phyloP scores from a whole-genome alignment of 164 flowering plant species.

The Cinnamomum micranthum region DNA sequence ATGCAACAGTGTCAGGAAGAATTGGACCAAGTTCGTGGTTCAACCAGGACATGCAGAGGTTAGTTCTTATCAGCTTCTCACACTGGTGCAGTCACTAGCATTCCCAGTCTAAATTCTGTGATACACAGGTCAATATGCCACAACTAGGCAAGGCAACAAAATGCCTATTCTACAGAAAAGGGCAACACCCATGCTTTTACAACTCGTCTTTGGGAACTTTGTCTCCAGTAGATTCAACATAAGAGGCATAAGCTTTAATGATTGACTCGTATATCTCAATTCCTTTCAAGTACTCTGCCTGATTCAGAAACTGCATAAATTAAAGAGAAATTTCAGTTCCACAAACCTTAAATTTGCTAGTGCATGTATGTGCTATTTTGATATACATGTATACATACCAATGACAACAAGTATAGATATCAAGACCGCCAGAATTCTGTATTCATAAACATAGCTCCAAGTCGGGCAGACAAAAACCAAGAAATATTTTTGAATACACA shows the following conservation, averaged over 20 bases:
- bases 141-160: not conserved
- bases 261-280: conserved; percentile 74
- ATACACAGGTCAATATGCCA: not conserved
- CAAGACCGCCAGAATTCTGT: not conserved
- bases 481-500: not conserved
- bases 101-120: not conserved
- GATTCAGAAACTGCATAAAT: conserved; percentile 67
- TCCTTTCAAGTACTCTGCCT: conserved; percentile 86
- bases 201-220: conserved; percentile 53
- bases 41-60: not conserved
- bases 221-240: conserved; percentile 22
- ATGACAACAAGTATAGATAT: not conserved
- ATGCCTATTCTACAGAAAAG: not conserved
- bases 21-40: not conserved
- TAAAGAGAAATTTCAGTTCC: conserved; percentile 6
- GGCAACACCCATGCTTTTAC: conserved; percentile 20
- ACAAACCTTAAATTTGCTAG: not conserved
- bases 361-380: not conserved
- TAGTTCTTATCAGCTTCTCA: not conserved
- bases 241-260: conserved; percentile 72
- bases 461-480: not conserved
- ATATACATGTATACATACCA: not conserved
- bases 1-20: not conserved
- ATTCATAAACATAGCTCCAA: not conserved
- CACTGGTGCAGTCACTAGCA: not conserved